Evolutionary conservation across 331 rosid genomes (phyloP), one percentile per base, ranked within the genome.

Genomic region (Pyrus hybrid): DNA sequence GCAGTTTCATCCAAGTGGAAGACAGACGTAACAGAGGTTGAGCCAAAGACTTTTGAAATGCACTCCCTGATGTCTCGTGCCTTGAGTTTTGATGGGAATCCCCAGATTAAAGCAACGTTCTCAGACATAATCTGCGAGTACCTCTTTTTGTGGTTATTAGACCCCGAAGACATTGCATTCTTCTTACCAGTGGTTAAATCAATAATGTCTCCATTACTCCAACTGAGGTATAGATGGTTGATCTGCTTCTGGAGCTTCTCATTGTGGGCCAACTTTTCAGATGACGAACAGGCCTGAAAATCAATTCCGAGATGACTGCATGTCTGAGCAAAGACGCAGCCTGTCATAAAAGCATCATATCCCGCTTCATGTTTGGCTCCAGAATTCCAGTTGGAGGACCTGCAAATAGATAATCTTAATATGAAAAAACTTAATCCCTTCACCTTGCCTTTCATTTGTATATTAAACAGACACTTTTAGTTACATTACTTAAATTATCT

Each of bases 321-420:
- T 63, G 96, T 81, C 83, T 95, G 97, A 64, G 91, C 90, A 86
- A 95, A 95, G 75, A 92, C 81, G 63, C 97, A 89, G 68, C 99
- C 99, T 3, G 99, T 95, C 99, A 95, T 90, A 83, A 95, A 95
- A 76, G 99, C 99, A 85, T 95, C 99, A 70, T 92, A 95, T 60
- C 97, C 99, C 17, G 99, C 99, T 79, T 92, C 99, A 49, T 95
- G 99, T 80, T 86, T 92, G 83, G 88, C 97, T 58, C 99, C 99
- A 54, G 97, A 91, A 65, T 89, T 92, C 99, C 99, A 95, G 82
- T 83, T 87, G 71, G 89, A 86, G 58, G 92, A 90, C 81, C 99
- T 95, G 90, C 83, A 84, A 80, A 78, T 14, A 81, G n/a, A 77
- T 70, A 67, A 5, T 28, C 47, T n/a, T 7, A 26, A 41, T 60